Evolutionary conservation across 2,329 filamentous ascomycete genomes (phyloP).

Genomic region (Zymoseptoria passerinii): DNA sequence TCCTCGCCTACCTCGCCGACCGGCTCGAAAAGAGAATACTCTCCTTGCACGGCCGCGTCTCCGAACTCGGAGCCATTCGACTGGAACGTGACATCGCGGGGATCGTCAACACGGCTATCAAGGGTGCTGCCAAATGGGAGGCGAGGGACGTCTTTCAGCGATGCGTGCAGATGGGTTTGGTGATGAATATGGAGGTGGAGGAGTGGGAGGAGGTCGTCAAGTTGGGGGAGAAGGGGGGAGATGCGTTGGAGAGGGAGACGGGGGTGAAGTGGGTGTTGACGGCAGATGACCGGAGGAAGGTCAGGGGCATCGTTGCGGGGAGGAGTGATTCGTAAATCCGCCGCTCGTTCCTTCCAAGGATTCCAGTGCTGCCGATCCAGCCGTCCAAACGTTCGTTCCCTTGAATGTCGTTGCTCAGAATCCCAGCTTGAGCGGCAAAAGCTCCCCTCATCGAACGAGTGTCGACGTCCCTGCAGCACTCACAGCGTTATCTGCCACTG

Average conservation of each 20-base stretch:
- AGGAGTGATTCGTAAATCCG: not conserved
- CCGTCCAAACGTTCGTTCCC: no score
- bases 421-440: no score
- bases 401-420: no score
- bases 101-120: constrained; percentile 59
- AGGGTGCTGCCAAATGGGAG: constrained; percentile 62
- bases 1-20: constrained; percentile 64
- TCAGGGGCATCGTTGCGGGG: constrained; percentile 44
- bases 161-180: constrained; percentile 71
- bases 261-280: constrained; percentile 65
- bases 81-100: constrained; percentile 77
- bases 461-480: no score
- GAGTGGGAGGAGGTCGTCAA: constrained; percentile 70
- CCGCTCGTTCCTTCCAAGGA: no score
- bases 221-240: constrained; percentile 38
- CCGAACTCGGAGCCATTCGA: constrained; percentile 70
- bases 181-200: constrained; percentile 91
- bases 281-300: constrained; percentile 64
- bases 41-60: constrained; percentile 69
- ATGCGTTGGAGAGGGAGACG: constrained; percentile 45
- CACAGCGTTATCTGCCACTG: no score
- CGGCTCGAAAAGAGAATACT: constrained; percentile 83
- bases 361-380: no score
- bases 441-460: no score
- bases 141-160: constrained; percentile 69